A percentile compares a stretch with the other conserved stretches of the same genome.
Conservation (phyloP, 202 grass and related monocot genomes). For the Elaeis oleifera region DNA sequence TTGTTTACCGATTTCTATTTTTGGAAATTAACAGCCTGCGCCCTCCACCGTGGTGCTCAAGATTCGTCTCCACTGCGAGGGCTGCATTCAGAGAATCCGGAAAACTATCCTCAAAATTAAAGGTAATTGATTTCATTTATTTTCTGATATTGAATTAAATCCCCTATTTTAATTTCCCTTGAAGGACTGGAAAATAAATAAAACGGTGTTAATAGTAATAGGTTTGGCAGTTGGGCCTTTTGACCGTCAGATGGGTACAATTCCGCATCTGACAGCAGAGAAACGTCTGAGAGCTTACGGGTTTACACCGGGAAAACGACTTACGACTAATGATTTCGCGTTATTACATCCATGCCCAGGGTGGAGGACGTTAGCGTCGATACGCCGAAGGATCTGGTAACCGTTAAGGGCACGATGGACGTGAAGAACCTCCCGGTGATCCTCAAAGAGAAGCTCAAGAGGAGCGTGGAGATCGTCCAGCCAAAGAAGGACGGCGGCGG, state of each 20-base stretch:
- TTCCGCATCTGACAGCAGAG: too few species aligned
- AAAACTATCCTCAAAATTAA: constrained; percentile 69
- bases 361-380: constrained; percentile 69
- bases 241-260: too few species aligned
- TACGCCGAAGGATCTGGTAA: constrained; percentile 63
- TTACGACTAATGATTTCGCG: too few species aligned
- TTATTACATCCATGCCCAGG: constrained; percentile 18
- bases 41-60: constrained; percentile 63
- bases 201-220: too few species aligned
- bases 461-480: constrained; percentile 36
- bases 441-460: constrained; percentile 66
- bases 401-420: constrained; percentile 80
- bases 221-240: too few species aligned
- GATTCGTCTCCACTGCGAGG: constrained; percentile 84
- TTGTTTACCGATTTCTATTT: too few species aligned
- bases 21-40: constrained; percentile 9
- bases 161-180: too few species aligned
- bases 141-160: too few species aligned
- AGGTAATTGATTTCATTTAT: constrained; percentile 31
- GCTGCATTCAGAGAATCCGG: constrained; percentile 61
- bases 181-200: too few species aligned
- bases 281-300: too few species aligned
- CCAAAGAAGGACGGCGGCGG: constrained; percentile 29
- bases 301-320: too few species aligned
- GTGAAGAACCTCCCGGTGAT: constrained; percentile 28